These are phyloP conservation scores for Ascochyta clinopodiicola DNA, from an alignment of 2,329 filamentous ascomycete species.

Conservation along the genomic window DNA sequence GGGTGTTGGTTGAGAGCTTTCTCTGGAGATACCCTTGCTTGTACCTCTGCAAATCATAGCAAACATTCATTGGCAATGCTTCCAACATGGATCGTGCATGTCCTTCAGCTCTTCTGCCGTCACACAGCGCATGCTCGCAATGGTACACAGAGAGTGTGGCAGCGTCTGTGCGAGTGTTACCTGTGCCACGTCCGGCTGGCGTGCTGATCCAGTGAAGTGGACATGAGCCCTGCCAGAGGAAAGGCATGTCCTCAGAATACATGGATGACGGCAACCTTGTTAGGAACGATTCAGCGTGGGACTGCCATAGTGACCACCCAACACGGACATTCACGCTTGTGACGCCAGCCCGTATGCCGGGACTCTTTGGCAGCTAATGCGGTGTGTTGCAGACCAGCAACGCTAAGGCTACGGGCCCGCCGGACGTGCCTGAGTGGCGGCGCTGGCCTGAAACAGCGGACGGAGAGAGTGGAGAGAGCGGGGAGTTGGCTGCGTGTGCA, in stretches of 20 bases:
- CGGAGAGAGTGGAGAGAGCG: conserved; percentile 27
- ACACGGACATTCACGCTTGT: not conserved
- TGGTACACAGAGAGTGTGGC: conserved; percentile 27
- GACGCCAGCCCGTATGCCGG: not conserved
- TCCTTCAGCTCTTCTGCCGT: conserved; percentile 24
- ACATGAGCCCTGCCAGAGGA: conserved; percentile 22
- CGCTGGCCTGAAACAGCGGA: conserved; percentile 37
- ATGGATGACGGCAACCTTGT: conserved; percentile 12
- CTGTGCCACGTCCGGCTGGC: conserved; percentile 23
- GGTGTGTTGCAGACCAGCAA: conserved; percentile 32
- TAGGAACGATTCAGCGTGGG: not conserved
- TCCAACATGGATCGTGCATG: conserved; percentile 23
- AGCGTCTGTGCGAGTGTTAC: conserved; percentile 21
- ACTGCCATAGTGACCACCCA: not conserved
- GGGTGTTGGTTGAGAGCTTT: conserved; percentile 12
- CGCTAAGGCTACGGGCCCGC: conserved; percentile 13
- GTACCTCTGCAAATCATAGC: conserved; percentile 23
- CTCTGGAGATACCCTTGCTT: conserved; percentile 41
- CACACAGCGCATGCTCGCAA: conserved; percentile 33
- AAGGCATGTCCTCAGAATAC: conserved; percentile 14
- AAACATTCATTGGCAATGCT: conserved; percentile 12
- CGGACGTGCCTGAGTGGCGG: conserved; percentile 21
- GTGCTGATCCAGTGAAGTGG: conserved; percentile 17
- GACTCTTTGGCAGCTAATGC: conserved; percentile 13
- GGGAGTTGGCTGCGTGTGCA: conserved; percentile 19